Percentiles rank a stretch among this genome's conserved stretches.
Conservation (phyloP, 257 asterid species). For the Ilex asprella region DNA sequence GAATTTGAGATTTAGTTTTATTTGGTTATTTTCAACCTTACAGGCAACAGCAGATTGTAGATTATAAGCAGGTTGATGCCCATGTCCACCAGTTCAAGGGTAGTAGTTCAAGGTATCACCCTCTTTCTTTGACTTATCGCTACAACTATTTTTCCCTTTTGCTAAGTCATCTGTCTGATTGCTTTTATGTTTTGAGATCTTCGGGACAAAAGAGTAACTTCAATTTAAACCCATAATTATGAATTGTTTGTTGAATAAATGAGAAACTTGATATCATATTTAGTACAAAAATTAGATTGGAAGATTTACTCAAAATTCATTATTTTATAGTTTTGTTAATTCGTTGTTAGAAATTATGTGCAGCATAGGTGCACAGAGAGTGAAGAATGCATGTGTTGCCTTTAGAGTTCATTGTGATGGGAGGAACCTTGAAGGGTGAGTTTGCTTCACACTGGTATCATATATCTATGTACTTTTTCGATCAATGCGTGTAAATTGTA, state of each 20-base stretch:
- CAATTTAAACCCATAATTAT: too few relatives aligned
- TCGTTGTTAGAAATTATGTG: neutral
- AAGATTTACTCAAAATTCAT: too few relatives aligned
- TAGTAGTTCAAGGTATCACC: slow-evolving; percentile 63
- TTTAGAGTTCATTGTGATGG: slow-evolving; percentile 27
- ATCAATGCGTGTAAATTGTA: too few relatives aligned
- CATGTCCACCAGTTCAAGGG: slow-evolving; percentile 75
- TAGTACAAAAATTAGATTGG: too few relatives aligned
- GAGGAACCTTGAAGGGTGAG: slow-evolving; percentile 32
- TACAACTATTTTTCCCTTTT: too few relatives aligned
- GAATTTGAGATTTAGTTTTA: neutral
- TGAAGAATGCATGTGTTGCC: slow-evolving; percentile 45
- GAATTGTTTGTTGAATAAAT: too few relatives aligned
- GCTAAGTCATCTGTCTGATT: too few relatives aligned
- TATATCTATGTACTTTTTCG: too few relatives aligned
- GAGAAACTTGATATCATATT: too few relatives aligned
- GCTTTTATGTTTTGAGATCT: too few relatives aligned
- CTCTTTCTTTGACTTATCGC: neutral
- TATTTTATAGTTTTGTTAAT: too few relatives aligned
- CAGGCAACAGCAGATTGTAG: slow-evolving; percentile 57
- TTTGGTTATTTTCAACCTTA: neutral
- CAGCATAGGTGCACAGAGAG: slow-evolving; percentile 75
- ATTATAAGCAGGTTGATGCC: slow-evolving; percentile 61
- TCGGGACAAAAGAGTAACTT: too few relatives aligned
- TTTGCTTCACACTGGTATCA: neutral